These are phyloP conservation scores for Selenicereus undatus DNA, from an alignment of 148 eudicot genomes.

Conservation along the genomic window DNA sequence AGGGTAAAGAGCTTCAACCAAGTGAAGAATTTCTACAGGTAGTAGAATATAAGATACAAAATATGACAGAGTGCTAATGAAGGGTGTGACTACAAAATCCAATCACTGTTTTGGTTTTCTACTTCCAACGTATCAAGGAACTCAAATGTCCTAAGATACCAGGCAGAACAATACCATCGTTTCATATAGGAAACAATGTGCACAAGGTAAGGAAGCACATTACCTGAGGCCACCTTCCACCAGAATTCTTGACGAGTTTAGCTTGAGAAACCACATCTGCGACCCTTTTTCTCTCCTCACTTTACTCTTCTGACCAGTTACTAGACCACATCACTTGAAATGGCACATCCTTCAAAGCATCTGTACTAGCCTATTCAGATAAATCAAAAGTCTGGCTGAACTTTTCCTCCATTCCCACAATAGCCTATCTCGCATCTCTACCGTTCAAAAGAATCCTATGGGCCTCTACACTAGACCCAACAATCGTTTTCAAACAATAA, in stretches of 20 bases:
- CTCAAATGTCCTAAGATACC: background rate
- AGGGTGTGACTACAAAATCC: no score
- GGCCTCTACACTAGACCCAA: conserved; percentile 47
- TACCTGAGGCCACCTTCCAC: conserved; percentile 97
- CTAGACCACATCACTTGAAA: conserved; percentile 78
- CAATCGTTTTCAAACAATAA: conserved; percentile 48
- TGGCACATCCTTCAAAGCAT: conserved; percentile 63
- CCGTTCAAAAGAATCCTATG: conserved; percentile 73
- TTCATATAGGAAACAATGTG: background rate
- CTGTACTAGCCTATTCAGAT: conserved; percentile 66
- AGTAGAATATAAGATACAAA: no score
- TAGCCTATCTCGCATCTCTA: conserved; percentile 53
- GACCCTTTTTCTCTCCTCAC: conserved; percentile 53
- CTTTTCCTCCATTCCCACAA: conserved; percentile 64
- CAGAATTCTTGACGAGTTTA: conserved; percentile 59
- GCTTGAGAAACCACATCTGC: conserved; percentile 60
- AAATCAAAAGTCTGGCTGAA: conserved; percentile 72
- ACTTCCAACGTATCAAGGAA: background rate
- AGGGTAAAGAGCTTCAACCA: no score
- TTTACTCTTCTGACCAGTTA: conserved; percentile 66
- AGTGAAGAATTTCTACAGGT: no score
- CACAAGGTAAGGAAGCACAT: conserved; percentile 1
- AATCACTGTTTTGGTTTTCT: background rate
- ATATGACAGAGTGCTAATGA: no score
- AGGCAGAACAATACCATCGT: background rate